A percentile compares a stretch with the other conserved stretches of the same genome.
Evolutionary conservation across 1,139 yeast species (phyloP).

Genomic region (Lodderomyces oxycetoniae): DNA sequence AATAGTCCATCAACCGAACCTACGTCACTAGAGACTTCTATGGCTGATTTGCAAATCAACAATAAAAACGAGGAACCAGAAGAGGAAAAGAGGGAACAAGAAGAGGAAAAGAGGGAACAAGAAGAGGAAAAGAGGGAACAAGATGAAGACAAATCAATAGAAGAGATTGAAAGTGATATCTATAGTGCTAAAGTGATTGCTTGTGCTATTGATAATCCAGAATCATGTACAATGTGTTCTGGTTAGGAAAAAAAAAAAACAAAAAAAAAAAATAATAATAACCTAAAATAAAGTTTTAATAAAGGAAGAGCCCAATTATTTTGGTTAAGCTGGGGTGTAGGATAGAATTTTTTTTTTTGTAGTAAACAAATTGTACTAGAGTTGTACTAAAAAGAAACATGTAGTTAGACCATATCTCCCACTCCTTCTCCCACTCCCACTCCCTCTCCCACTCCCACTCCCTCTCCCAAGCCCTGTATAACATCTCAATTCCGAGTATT

Average conservation of each 20-base stretch:
- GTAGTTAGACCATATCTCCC: too few species aligned
- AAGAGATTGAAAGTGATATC: constrained; percentile 53
- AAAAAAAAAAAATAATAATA: background rate
- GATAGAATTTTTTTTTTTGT: too few species aligned
- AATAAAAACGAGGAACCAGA: constrained; percentile 12
- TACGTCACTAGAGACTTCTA: constrained; percentile 44
- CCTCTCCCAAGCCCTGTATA: too few species aligned
- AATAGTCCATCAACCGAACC: constrained; percentile 45
- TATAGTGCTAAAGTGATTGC: constrained; percentile 92
- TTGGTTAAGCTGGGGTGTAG: too few species aligned
- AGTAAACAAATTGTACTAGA: too few species aligned
- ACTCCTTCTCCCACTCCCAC: too few species aligned
- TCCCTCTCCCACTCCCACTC: too few species aligned
- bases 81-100: constrained; percentile 17
- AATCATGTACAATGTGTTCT: constrained; percentile 98
- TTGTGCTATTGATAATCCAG: constrained; percentile 95
- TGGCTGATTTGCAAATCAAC: constrained; percentile 41
- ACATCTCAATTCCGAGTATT: too few species aligned
- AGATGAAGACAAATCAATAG: constrained; percentile 15
- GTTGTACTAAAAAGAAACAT: too few species aligned
- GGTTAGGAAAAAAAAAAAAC: constrained; percentile 47
- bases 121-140: constrained; percentile 2
- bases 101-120: constrained; percentile 1
- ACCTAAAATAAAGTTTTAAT: background rate
- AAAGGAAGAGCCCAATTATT: too few species aligned